phyloP scores from a whole-genome alignment of 1,284 basidiomycete species.

The Malassezia slooffiae region DNA sequence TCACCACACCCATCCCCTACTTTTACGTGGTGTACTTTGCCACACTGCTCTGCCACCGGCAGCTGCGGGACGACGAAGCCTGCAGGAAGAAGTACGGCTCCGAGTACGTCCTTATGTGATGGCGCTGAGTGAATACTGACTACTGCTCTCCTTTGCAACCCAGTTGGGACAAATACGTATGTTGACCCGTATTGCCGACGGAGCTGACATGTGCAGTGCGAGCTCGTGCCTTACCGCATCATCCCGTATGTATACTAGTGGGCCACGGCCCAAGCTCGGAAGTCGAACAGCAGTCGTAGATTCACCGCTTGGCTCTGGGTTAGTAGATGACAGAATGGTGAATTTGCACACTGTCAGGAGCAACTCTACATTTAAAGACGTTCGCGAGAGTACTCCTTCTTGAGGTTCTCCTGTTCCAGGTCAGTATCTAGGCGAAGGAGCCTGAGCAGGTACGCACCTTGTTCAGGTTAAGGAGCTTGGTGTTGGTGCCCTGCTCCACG shows the following conservation, averaged over 20 bases:
- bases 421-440: conserved; percentile 1
- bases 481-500: conserved; percentile 36
- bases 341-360: neutral
- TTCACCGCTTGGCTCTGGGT: too few relatives aligned
- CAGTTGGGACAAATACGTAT: conserved; percentile 18
- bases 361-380: conserved; percentile 23
- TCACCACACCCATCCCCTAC: conserved; percentile 84
- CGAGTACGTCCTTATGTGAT: conserved; percentile 55
- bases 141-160: conserved; percentile 49
- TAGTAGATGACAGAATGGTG: neutral
- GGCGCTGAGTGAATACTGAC: conserved; percentile 53
- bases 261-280: neutral
- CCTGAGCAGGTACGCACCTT: conserved; percentile 11
- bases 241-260: conserved; percentile 71
- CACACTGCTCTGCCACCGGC: conserved; percentile 79
- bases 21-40: conserved; percentile 82
- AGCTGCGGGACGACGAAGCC: conserved; percentile 79
- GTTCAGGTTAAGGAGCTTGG: conserved; percentile 37
- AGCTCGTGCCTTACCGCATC: conserved; percentile 67
- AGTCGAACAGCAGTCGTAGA: neutral
- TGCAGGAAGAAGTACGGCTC: conserved; percentile 64
- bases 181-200: conserved; percentile 1
- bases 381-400: conserved; percentile 39
- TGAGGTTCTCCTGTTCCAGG: conserved; percentile 22
- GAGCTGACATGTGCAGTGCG: conserved; percentile 15